Conservation (phyloP, 169 alveolate species). For the Eimeria tenella region DNA sequence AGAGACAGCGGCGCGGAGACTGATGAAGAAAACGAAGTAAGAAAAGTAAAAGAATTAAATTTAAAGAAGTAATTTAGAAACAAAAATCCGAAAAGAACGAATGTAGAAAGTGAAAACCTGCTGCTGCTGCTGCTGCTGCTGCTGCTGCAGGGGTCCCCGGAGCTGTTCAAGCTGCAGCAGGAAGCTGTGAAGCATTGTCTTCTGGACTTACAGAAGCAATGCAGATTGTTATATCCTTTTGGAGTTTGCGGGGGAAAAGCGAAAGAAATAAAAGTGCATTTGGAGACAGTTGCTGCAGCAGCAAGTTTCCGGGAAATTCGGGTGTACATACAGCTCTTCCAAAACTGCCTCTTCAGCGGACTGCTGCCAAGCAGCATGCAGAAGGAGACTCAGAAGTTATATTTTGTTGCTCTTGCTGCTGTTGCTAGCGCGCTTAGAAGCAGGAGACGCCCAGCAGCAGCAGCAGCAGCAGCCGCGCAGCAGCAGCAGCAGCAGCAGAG, state of each 20-base stretch:
- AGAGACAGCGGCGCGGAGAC: background rate
- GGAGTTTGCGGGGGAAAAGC: background rate
- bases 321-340: conserved; percentile 34
- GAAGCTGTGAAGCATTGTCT: conserved; percentile 12
- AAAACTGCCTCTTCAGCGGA: background rate
- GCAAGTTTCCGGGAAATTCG: background rate
- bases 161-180: background rate
- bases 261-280: background rate
- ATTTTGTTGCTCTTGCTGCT: conserved; percentile 27
- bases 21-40: background rate
- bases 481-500: background rate
- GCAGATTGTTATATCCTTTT: background rate
- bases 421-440: background rate
- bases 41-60: background rate
- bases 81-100: too few species aligned
- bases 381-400: background rate
- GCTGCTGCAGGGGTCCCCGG: too few species aligned
- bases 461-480: background rate
- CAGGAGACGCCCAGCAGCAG: background rate
- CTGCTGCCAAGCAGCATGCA: background rate
- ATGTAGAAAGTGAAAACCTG: too few species aligned
- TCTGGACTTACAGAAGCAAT: background rate
- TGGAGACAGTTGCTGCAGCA: background rate
- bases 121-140: too few species aligned
- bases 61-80: background rate